phyloP scores from a whole-genome alignment of 2,329 filamentous ascomycete species.

The Penicillium olsonii region DNA sequence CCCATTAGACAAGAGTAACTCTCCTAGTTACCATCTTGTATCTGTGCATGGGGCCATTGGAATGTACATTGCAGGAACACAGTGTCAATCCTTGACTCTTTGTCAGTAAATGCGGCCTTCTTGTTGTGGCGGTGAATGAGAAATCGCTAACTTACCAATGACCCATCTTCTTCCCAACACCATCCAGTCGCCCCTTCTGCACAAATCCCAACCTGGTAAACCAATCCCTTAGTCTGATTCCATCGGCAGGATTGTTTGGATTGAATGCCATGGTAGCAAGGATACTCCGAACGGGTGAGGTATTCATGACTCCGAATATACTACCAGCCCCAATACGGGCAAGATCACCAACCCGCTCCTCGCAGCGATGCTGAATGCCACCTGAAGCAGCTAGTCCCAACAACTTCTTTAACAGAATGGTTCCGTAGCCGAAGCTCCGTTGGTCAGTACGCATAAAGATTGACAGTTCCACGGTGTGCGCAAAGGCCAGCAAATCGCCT shows the following conservation, averaged over 20 bases:
- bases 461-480: slow-evolving; percentile 42
- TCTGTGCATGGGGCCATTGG: not conserved
- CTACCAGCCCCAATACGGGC: slow-evolving; percentile 3
- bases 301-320: not conserved
- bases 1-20: not conserved
- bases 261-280: slow-evolving; percentile 44
- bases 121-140: not conserved
- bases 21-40: not conserved
- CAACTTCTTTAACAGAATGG: slow-evolving; percentile 31
- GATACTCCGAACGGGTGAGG: slow-evolving; percentile 29
- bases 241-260: slow-evolving; percentile 31
- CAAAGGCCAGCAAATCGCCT: slow-evolving; percentile 38
- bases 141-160: slow-evolving; percentile 28
- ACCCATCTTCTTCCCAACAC: slow-evolving; percentile 41
- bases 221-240: slow-evolving; percentile 38
- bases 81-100: slow-evolving; percentile 16
- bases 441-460: slow-evolving; percentile 42
- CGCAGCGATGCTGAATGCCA: slow-evolving; percentile 14
- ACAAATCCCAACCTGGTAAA: slow-evolving; percentile 43
- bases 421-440: slow-evolving; percentile 34
- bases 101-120: not conserved
- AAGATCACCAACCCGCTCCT: slow-evolving; percentile 2
- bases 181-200: slow-evolving; percentile 39
- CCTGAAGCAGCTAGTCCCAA: slow-evolving; percentile 28
- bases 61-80: slow-evolving; percentile 17